Percentiles rank a stretch among this genome's conserved stretches.
phyloP scores from a whole-genome alignment of 805 yeast species.

The Blastobotrys muscicola region DNA sequence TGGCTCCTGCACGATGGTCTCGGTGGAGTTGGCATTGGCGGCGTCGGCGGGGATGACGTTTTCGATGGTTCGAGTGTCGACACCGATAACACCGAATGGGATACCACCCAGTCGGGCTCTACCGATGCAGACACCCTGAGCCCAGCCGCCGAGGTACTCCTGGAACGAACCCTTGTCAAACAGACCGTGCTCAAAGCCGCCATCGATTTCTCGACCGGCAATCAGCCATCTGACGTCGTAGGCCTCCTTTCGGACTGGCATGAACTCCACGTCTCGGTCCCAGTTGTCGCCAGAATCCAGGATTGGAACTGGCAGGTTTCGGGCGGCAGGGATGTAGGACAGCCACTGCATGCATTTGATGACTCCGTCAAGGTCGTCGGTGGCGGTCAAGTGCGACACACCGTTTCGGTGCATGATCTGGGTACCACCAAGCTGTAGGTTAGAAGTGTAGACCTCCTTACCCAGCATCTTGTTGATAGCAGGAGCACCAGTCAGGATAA shows the following conservation, averaged over 20 bases:
- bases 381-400: conserved; percentile 96
- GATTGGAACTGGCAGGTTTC: conserved; percentile 85
- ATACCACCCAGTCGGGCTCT: conserved; percentile 98
- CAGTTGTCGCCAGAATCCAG: conserved; percentile 68
- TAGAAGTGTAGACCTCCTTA: conserved; percentile 92
- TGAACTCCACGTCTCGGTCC: conserved; percentile 86
- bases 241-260: conserved; percentile 60
- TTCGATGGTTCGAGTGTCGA: conserved; percentile 84
- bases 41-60: conserved; percentile 96
- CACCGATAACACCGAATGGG: conserved; percentile 97
- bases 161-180: conserved; percentile 91
- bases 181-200: conserved; percentile 69
- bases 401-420: conserved; percentile 98
- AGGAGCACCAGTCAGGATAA: conserved; percentile 97
- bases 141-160: conserved; percentile 98
- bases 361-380: conserved; percentile 94
- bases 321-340: conserved; percentile 85
- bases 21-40: conserved; percentile 93
- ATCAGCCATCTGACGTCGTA: conserved; percentile 95
- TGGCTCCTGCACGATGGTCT: conserved; percentile 81
- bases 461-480: conserved; percentile 96
- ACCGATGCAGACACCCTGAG: conserved; percentile 96
- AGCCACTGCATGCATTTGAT: conserved; percentile 92
- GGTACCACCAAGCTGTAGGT: conserved; percentile 97
- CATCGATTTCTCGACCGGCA: conserved; percentile 68